Percentiles rank a stretch among this genome's conserved stretches.
Conservation (phyloP, 768 basidiomycete species). For the Naganishia randhawae region DNA sequence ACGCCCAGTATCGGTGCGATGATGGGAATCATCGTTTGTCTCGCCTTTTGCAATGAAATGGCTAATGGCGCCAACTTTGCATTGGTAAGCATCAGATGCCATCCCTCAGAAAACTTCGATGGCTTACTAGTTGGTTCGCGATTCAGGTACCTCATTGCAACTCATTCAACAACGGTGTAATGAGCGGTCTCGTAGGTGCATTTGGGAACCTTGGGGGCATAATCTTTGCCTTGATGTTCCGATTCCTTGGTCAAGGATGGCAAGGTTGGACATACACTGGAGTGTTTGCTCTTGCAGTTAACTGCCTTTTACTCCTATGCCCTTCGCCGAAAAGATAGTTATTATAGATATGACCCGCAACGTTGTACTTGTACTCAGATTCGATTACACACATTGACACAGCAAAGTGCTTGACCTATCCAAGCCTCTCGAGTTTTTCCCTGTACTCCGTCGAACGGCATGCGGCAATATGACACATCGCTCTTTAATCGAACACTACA, state of each 20-base stretch:
- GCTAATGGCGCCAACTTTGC: conserved; percentile 55
- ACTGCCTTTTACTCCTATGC: conserved; percentile 3
- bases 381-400: too few species aligned
- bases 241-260: conserved; percentile 15
- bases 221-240: conserved; percentile 20
- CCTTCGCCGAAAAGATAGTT: conserved; percentile 26
- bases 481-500: too few species aligned
- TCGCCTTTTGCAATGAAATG: conserved; percentile 53
- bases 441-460: too few species aligned
- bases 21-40: conserved; percentile 46
- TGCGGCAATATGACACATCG: too few species aligned
- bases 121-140: conserved; percentile 42
- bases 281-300: conserved; percentile 19
- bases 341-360: not conserved
- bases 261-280: conserved; percentile 24
- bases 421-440: too few species aligned
- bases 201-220: conserved; percentile 28
- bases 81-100: not conserved
- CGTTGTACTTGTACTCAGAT: too few species aligned
- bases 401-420: too few species aligned
- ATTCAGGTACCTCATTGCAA: conserved; percentile 56
- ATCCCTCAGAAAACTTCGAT: not conserved
- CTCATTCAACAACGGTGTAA: conserved; percentile 42
- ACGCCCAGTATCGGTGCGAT: conserved; percentile 25
- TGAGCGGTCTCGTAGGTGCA: conserved; percentile 22